These are phyloP conservation scores for Pholiota adiposa DNA, from an alignment of 1,284 basidiomycete species.

Conservation along the genomic window DNA sequence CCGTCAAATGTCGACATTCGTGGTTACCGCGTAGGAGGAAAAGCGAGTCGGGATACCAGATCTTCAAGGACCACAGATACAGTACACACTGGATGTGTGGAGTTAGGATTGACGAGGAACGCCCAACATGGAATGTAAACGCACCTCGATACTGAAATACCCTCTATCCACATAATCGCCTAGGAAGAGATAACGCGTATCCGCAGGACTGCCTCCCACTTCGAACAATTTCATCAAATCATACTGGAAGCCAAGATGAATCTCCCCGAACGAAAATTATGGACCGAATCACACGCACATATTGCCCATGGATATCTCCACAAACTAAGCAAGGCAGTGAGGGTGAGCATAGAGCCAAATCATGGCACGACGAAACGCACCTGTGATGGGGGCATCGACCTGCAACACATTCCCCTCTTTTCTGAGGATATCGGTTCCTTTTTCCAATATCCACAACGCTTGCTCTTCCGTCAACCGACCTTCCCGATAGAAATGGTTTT, in stretches of 20 bases:
- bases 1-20: constrained; percentile 95
- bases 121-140: not conserved
- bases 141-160: constrained; percentile 93
- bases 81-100: constrained; percentile 68
- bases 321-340: constrained; percentile 62
- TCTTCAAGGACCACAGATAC: constrained; percentile 93
- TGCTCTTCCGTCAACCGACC: constrained; percentile 92
- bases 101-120: not conserved
- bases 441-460: constrained; percentile 86
- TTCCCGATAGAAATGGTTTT: constrained; percentile 99
- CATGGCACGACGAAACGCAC: constrained; percentile 62
- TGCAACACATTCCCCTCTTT: constrained; percentile 88
- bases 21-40: constrained; percentile 96
- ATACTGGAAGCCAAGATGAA: constrained; percentile 58
- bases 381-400: constrained; percentile 92
- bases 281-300: constrained; percentile 15
- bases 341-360: constrained; percentile 9
- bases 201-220: constrained; percentile 88
- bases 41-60: constrained; percentile 93
- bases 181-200: constrained; percentile 94
- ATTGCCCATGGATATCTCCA: constrained; percentile 67
- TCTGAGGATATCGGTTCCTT: constrained; percentile 77
- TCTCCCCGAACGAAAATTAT: constrained; percentile 7
- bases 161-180: constrained; percentile 99
- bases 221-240: constrained; percentile 99